Conservation (phyloP, 176 grass and related monocot species). For the Bromus sterilis region DNA sequence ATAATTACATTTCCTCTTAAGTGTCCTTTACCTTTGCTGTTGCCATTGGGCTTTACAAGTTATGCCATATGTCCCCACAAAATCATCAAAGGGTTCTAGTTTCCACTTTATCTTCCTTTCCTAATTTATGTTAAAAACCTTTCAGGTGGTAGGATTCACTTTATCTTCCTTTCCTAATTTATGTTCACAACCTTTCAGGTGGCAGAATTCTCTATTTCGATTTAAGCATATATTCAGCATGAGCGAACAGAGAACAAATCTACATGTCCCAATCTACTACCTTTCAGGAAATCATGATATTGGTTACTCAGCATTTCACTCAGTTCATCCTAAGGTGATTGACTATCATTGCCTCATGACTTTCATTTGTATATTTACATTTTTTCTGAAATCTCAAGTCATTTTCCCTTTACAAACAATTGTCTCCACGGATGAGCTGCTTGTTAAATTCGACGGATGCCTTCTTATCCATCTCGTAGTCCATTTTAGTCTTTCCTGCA, state of each 20-base stretch:
- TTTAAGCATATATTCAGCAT: constrained; percentile 94
- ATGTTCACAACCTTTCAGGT: constrained; percentile 50
- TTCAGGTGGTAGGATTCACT: constrained; percentile 82
- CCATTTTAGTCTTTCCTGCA: background rate
- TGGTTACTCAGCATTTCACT: constrained; percentile 69
- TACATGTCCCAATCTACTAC: constrained; percentile 58
- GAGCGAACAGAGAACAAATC: constrained; percentile 52
- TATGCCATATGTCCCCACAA: background rate
- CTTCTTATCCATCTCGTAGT: background rate
- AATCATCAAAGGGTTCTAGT: constrained; percentile 17
- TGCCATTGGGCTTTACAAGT: background rate
- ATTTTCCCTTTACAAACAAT: background rate
- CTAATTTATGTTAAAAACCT: constrained; percentile 23
- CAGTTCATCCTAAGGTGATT: constrained; percentile 65
- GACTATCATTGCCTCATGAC: background rate
- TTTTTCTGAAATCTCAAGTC: background rate
- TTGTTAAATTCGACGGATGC: background rate
- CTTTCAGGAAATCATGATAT: constrained; percentile 98
- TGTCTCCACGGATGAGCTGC: background rate
- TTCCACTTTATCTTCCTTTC: background rate
- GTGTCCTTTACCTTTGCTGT: background rate
- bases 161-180: background rate
- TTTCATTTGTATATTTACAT: constrained; percentile 11
- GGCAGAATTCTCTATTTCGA: constrained; percentile 73
- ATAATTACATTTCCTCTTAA: background rate